Evolutionary conservation across 31 red algal genomes (phyloP).

Genomic region (Asparagopsis taxiformis): DNA sequence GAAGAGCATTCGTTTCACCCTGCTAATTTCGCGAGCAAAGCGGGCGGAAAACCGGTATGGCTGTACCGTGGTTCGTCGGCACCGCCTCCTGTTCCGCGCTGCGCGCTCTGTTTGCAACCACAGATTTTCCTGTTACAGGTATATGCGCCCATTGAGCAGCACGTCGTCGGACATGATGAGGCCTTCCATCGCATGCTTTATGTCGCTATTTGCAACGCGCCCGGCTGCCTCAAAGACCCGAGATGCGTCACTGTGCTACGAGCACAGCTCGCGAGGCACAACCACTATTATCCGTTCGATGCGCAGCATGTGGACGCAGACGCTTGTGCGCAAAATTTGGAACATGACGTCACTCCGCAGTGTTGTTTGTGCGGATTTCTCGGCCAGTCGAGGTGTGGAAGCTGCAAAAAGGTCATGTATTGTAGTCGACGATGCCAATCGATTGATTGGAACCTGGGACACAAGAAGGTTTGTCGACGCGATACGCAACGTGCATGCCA

Average conservation of each 20-base stretch:
- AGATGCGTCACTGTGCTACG: conserved; percentile 22
- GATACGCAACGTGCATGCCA: background rate
- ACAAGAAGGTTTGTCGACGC: conserved; percentile 4
- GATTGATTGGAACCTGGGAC: conserved; percentile 32
- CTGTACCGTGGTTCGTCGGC: background rate
- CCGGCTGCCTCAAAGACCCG: background rate
- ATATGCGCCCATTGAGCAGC: conserved; percentile 29
- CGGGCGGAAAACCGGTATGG: conserved; percentile 30
- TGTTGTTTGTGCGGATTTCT: conserved; percentile 39
- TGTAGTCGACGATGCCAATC: conserved; percentile 15
- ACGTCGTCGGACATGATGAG: conserved; percentile 23
- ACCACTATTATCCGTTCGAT: conserved; percentile 27
- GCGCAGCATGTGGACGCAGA: background rate
- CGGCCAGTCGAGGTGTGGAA: conserved; percentile 4
- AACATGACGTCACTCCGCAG: background rate
- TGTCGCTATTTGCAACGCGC: conserved; percentile 2
- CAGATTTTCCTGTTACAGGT: conserved; percentile 36
- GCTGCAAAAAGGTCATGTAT: conserved; percentile 22
- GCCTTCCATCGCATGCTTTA: conserved; percentile 42
- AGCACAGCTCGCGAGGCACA: conserved; percentile 17
- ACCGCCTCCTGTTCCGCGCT: conserved; percentile 2
- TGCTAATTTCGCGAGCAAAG: conserved; percentile 12
- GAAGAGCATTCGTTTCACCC: background rate
- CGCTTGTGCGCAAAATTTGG: background rate
- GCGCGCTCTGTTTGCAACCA: conserved; percentile 1